These are phyloP conservation scores for Pulveroboletus sp. DNA, from an alignment of 768 basidiomycete species.

Conservation along the genomic window DNA sequence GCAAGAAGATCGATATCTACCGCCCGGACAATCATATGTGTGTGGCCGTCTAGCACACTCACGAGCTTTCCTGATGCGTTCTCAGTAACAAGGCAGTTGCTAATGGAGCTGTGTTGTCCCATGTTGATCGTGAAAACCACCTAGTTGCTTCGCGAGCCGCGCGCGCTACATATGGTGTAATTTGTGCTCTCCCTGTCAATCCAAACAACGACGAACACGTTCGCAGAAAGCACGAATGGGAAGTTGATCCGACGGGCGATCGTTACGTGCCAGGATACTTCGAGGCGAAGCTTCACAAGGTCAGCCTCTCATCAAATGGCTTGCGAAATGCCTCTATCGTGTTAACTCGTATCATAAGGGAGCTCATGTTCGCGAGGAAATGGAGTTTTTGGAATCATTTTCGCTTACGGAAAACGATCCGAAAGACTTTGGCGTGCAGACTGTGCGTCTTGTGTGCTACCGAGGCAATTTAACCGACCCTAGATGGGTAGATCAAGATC, in stretches of 20 bases:
- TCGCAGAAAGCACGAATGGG: constrained; percentile 8
- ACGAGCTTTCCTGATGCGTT: neutral
- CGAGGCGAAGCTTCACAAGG: constrained; percentile 11
- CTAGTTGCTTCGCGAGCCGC: neutral
- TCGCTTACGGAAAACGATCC: neutral
- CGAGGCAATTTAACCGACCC: constrained; percentile 6
- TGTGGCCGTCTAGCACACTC: neutral
- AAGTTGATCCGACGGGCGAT: constrained; percentile 3
- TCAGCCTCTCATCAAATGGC: neutral
- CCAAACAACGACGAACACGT: constrained; percentile 1
- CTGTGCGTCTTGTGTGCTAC: constrained; percentile 6
- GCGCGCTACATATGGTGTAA: constrained; percentile 3
- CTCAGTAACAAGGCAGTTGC: constrained; percentile 9
- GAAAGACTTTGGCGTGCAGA: constrained; percentile 2
- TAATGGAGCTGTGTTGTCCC: constrained; percentile 7
- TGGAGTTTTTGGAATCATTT: constrained; percentile 11
- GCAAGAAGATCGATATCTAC: neutral
- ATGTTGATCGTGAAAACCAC: neutral
- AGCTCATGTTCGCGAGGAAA: neutral
- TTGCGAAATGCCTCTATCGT: neutral
- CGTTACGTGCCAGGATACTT: constrained; percentile 13
- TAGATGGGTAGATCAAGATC: constrained; percentile 14
- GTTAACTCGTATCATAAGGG: constrained; percentile 1
- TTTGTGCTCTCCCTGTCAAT: constrained; percentile 3
- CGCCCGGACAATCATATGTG: constrained; percentile 9